Base-by-base conservation (phyloP, 495 filamentous ascomycete genomes). In the Extremus antarcticus region DNA sequence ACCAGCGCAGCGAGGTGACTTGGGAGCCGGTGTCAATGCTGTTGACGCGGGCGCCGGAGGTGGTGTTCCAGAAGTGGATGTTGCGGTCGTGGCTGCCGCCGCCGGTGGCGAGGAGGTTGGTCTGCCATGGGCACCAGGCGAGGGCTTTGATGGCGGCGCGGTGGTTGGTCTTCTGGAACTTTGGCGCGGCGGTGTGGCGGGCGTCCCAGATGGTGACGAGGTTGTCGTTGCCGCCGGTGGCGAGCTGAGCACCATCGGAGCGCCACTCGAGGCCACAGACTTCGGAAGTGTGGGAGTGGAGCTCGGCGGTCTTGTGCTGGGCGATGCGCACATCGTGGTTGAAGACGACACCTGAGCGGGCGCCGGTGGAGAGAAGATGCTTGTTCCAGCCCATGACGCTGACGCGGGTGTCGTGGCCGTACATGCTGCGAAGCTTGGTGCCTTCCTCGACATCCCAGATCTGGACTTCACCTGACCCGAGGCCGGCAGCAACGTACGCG, bases 1-100 rank as follows among this genome's bases (percentile, higher is more conserved):
- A 90, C 94, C 94, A 99, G 53, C 89, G 82, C 25, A 99, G 78
- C 58, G 84, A 88, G 59, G 92, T 99, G 29, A 99, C 92, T 70
- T 97, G 92, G 23, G 88, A 94, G 47, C 92, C 94, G 19, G 92
- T 95, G 66, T 96, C 91, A 72, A 99, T 95, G 78, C 87, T 92
- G 81, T 99, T 99, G 69, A 91, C 91, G 51, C 92, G 84, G 23
- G 92, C 92, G 54, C 92, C 92, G 8, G 92, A 94, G 16, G 92
- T 97, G 46, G 87, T 88, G 76, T 99, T 99, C 92, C 92, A 99
- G 81, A 97, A 99, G 72, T 97, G 94, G 68, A 99, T 99, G 73
- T 96, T 86, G 60, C 88, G 83, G 67, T 97, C 92, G 69, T 95
- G 92, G 21, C 89, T 92, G 50, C 92, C 92, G 61, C 94, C 94